Conservation (phyloP, 306 rosid species). For the Inga laurina region DNA sequence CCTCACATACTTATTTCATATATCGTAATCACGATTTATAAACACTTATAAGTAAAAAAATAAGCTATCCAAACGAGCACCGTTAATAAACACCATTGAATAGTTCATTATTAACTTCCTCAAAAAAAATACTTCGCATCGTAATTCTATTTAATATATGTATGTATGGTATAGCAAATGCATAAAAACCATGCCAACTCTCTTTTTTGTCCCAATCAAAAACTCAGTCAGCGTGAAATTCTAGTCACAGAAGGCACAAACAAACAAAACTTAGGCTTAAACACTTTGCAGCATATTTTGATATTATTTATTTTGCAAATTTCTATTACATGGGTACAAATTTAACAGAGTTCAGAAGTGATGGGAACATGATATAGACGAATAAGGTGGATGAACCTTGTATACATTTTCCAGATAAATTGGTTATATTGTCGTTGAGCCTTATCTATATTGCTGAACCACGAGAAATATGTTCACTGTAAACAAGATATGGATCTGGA, state of each 20-base stretch:
- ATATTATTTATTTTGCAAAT: not conserved
- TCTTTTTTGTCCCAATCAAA: not conserved
- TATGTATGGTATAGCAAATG: no score
- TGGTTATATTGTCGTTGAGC: constrained; percentile 22
- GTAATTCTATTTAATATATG: no score
- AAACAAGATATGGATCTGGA: not conserved
- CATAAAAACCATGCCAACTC: not conserved
- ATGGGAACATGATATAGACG: not conserved
- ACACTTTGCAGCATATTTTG: not conserved
- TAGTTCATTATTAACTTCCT: not conserved
- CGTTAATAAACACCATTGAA: not conserved
- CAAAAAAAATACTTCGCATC: not conserved
- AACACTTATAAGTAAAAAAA: no score
- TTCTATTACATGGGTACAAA: not conserved
- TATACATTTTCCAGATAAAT: not conserved
- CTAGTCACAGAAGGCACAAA: not conserved
- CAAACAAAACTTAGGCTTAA: not conserved
- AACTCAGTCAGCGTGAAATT: not conserved
- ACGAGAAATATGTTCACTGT: not conserved
- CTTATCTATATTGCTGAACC: constrained; percentile 4
- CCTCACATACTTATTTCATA: no score
- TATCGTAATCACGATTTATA: no score
- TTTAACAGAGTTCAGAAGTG: not conserved
- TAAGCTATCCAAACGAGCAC: no score
- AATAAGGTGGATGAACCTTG: not conserved